A percentile compares a stretch with the other conserved stretches of the same genome.
Evolutionary conservation across 192 early-diverging fungal genomes (phyloP).

Genomic region (Linnemannia hyalina): DNA sequence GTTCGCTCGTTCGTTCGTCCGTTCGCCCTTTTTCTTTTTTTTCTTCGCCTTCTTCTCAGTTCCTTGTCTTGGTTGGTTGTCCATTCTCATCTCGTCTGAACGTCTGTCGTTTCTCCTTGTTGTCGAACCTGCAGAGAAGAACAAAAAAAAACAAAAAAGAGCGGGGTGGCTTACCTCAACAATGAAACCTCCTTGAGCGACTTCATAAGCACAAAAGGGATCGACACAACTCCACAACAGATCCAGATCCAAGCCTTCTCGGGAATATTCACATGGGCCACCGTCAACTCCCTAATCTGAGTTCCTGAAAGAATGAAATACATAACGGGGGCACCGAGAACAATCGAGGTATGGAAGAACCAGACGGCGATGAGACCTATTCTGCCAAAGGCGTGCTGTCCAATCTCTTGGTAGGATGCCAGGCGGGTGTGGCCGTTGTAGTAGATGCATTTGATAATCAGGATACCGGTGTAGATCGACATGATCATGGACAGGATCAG

Average conservation of each 20-base stretch:
- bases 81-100: neutral
- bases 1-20: neutral
- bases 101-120: neutral
- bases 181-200: constrained; percentile 77
- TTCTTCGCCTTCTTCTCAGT: neutral
- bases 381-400: constrained; percentile 66
- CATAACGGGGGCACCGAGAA: constrained; percentile 66
- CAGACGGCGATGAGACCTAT: constrained; percentile 62
- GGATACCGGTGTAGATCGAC: constrained; percentile 77
- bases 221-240: constrained; percentile 61
- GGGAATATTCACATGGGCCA: constrained; percentile 54
- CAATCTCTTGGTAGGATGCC: constrained; percentile 75
- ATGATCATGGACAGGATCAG: constrained; percentile 77
- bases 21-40: too few relatives aligned
- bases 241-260: constrained; percentile 70
- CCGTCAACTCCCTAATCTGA: constrained; percentile 68
- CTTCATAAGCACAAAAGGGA: constrained; percentile 76
- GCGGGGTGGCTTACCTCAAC: constrained; percentile 51
- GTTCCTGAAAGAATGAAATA: constrained; percentile 75
- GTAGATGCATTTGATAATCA: constrained; percentile 75
- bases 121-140: neutral
- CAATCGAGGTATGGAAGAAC: constrained; percentile 68
- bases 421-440: constrained; percentile 64
- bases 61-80: neutral
- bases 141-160: neutral